phyloP scores from a whole-genome alignment of 2,329 filamentous ascomycete species.

The Ambrosiella beaveri region DNA sequence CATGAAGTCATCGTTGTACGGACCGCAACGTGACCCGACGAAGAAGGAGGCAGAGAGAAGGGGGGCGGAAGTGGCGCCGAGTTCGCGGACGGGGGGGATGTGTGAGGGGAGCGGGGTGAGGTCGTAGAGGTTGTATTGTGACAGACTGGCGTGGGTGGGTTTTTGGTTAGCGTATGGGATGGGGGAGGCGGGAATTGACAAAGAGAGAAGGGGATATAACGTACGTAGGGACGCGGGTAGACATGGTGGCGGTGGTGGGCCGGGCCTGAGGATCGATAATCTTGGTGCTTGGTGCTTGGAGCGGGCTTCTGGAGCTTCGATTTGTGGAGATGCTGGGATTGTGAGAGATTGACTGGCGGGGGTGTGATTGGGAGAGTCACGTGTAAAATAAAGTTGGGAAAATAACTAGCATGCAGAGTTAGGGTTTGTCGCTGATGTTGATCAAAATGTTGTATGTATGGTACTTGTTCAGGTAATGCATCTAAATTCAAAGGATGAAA shows the following conservation, averaged over 20 bases:
- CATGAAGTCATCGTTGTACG: slow-evolving; percentile 99
- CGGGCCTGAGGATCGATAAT: not conserved
- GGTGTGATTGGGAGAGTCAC: too few relatives aligned
- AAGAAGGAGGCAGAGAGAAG: slow-evolving; percentile 87
- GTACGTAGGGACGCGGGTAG: not conserved
- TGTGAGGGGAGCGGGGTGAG: slow-evolving; percentile 83
- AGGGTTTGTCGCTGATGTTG: too few relatives aligned
- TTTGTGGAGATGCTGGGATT: too few relatives aligned
- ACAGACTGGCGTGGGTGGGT: slow-evolving; percentile 32
- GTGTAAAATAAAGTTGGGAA: too few relatives aligned
- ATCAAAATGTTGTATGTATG: too few relatives aligned
- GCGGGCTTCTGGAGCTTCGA: too few relatives aligned
- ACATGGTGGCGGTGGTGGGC: not conserved
- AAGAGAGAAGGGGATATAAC: not conserved
- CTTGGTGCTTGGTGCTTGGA: too few relatives aligned
- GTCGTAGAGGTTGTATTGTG: slow-evolving; percentile 83
- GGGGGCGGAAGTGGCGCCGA: slow-evolving; percentile 83
- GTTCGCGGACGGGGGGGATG: slow-evolving; percentile 84
- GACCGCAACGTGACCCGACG: slow-evolving; percentile 84
- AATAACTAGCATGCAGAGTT: too few relatives aligned
- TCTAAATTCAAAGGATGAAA: too few relatives aligned
- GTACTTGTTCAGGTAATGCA: too few relatives aligned
- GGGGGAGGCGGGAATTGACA: not conserved
- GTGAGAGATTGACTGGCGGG: too few relatives aligned
- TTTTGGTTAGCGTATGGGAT: not conserved